Evolutionary conservation across 1,284 basidiomycete genomes (phyloP).

Genomic region (Ceratobasidium sp.): DNA sequence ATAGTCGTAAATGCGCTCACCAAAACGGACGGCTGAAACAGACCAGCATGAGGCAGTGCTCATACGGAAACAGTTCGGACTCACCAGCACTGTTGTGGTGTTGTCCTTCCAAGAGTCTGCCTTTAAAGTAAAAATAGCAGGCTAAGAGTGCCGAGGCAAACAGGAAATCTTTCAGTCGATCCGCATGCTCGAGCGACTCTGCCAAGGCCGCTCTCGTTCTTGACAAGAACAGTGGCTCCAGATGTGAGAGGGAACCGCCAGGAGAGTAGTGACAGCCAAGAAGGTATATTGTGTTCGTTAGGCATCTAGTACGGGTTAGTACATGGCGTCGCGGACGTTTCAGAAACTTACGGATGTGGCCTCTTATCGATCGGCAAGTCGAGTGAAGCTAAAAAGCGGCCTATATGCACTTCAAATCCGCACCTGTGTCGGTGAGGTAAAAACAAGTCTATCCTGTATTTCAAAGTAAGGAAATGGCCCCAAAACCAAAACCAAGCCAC

Average conservation of each 20-base stretch:
- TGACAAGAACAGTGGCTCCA: constrained; percentile 46
- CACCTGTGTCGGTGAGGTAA: constrained; percentile 78
- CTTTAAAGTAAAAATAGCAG: constrained; percentile 76
- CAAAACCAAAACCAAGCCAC: constrained; percentile 50
- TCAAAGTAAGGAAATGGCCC: not conserved
- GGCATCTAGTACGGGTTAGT: constrained; percentile 53
- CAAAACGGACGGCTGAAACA: constrained; percentile 49
- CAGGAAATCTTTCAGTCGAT: constrained; percentile 57
- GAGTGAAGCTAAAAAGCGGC: constrained; percentile 66
- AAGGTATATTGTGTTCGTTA: constrained; percentile 80
- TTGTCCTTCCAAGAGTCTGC: constrained; percentile 74
- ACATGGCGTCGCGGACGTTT: not conserved
- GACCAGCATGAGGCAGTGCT: constrained; percentile 57
- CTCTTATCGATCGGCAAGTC: constrained; percentile 58
- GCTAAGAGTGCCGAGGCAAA: constrained; percentile 73
- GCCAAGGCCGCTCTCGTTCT: constrained; percentile 42
- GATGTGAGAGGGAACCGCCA: constrained; percentile 46
- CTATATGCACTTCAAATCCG: constrained; percentile 72
- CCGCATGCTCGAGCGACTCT: constrained; percentile 56
- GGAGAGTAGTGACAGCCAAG: constrained; percentile 78
- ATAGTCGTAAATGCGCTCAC: not conserved
- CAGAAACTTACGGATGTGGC: constrained; percentile 61
- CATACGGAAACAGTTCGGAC: constrained; percentile 41
- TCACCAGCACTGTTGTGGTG: constrained; percentile 73
- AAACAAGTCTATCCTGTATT: constrained; percentile 72